These are phyloP conservation scores for Penicillium pulvis DNA, from an alignment of 495 filamentous ascomycete species.

Conservation along the genomic window DNA sequence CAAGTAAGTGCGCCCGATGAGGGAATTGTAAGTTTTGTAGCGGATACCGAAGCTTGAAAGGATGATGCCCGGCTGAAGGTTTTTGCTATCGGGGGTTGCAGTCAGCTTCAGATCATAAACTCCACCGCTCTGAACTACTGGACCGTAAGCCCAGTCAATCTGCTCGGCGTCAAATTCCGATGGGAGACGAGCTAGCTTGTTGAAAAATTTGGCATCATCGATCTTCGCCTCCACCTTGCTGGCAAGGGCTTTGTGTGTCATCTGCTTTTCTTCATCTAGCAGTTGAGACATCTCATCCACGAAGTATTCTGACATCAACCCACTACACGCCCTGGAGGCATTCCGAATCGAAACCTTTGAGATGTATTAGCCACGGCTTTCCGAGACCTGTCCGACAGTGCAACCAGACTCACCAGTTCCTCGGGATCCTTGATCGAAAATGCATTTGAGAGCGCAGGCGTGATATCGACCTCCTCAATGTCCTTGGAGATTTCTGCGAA, in stretches of 20 bases:
- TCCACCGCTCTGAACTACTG: constrained; percentile 93
- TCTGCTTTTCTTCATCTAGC: constrained; percentile 93
- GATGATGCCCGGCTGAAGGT: constrained; percentile 92
- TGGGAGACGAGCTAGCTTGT: constrained; percentile 77
- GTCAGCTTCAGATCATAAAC: constrained; percentile 86
- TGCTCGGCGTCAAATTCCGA: constrained; percentile 85
- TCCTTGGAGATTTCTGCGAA: constrained; percentile 77
- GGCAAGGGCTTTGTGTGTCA: constrained; percentile 81
- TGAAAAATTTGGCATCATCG: constrained; percentile 91
- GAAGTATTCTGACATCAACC: constrained; percentile 90
- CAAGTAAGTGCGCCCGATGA: constrained; percentile 89
- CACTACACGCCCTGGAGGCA: constrained; percentile 88
- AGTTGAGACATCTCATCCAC: constrained; percentile 96
- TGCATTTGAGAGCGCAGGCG: constrained; percentile 75
- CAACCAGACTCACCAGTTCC: constrained; percentile 63
- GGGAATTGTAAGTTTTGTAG: constrained; percentile 91
- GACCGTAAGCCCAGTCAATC: constrained; percentile 90
- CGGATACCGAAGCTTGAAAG: constrained; percentile 86
- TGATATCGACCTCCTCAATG: constrained; percentile 85
- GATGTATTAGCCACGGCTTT: constrained; percentile 9
- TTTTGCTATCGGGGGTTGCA: constrained; percentile 72
- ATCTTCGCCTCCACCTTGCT: constrained; percentile 87
- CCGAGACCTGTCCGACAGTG: not conserved
- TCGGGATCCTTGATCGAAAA: constrained; percentile 96
- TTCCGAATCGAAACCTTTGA: constrained; percentile 80